A percentile compares a stretch with the other conserved stretches of the same genome.
phyloP scores from a whole-genome alignment of 495 filamentous ascomycete genomes.

The Astrocystis sublimbata region DNA sequence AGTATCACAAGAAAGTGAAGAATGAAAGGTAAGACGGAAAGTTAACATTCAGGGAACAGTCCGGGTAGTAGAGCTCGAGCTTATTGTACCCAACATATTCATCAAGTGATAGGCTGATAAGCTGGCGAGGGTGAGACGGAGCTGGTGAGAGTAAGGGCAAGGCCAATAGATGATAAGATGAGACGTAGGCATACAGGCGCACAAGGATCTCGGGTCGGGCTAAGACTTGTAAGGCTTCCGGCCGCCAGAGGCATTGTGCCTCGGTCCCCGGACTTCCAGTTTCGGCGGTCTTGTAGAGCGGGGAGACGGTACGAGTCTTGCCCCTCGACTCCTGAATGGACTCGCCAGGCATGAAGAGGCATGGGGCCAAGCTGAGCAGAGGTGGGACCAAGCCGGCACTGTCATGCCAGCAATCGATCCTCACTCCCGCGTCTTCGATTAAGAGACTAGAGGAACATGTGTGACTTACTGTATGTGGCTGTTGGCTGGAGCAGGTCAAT shows the following conservation, averaged over 20 bases:
- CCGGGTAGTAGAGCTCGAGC: background rate
- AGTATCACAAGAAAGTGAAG: background rate
- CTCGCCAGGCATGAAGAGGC: no score
- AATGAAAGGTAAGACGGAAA: background rate
- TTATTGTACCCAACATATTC: no score
- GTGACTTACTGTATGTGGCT: slow-evolving; percentile 7
- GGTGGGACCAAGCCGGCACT: no score
- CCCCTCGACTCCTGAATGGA: background rate
- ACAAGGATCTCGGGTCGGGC: background rate
- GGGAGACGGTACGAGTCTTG: background rate
- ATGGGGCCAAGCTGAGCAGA: no score
- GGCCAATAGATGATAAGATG: background rate
- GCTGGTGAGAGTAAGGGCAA: background rate
- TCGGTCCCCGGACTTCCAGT: slow-evolving; percentile 13
- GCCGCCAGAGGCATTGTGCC: slow-evolving; percentile 12
- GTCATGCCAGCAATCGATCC: background rate
- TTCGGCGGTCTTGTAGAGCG: background rate
- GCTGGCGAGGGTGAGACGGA: background rate
- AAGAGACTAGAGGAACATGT: background rate
- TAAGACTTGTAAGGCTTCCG: slow-evolving; percentile 8
- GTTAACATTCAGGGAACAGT: background rate
- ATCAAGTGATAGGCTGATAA: no score
- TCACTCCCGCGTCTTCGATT: background rate
- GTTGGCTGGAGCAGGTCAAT: background rate
- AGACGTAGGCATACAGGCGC: background rate